Base-by-base conservation (phyloP, 164 flowering plant species). In the Litsea cubeba region DNA sequence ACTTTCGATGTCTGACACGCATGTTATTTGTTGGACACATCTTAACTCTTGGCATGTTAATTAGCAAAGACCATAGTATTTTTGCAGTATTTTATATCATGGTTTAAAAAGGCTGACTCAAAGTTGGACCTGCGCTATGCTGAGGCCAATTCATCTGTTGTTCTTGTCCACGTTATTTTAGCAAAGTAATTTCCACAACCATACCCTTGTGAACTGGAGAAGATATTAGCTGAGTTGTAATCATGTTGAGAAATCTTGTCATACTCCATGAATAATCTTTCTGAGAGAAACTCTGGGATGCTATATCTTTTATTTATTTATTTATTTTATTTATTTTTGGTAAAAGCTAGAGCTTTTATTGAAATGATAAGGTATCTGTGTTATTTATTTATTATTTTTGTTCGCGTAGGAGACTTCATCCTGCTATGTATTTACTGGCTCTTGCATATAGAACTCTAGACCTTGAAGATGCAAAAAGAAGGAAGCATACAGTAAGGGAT, bases 371-470 rank as follows among this genome's bases (percentile, higher is more conserved):
- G 46, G 46, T 7, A 54, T 54, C 17, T 17, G 60, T 15, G 17
- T 54, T 54, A 54, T 54, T 54, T 57, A 18, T 14, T 18, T 63
- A 25, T 70, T 1, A 2, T 71, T n/a, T n/a, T 54, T 73, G 7
- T 50, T 75, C 24, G 70, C 84, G 79, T 89, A 95, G 98, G 90
- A 90, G 98, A 82, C 88, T 92, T 71, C 98, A 95, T 82, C 97
- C 97, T 26, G 97, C 97, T 4, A 82, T 95, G 82, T 95, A 95
- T 82, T 80, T 95, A 81, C 79, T 95, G 80, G 85, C 93, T 72
- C 89, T 91, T 81, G 98, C 97, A 58, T 95, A 95, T 76, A 83
- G 98, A 85, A 92, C 97, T 76, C 83, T 95, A 68, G 98, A 95
- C 78, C 81, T 90, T 78, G 97, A 95, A 88, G 87, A 88, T 74